These are phyloP conservation scores for Pyrenopolyporus hunteri DNA, from an alignment of 495 filamentous ascomycete species.

Conservation along the genomic window DNA sequence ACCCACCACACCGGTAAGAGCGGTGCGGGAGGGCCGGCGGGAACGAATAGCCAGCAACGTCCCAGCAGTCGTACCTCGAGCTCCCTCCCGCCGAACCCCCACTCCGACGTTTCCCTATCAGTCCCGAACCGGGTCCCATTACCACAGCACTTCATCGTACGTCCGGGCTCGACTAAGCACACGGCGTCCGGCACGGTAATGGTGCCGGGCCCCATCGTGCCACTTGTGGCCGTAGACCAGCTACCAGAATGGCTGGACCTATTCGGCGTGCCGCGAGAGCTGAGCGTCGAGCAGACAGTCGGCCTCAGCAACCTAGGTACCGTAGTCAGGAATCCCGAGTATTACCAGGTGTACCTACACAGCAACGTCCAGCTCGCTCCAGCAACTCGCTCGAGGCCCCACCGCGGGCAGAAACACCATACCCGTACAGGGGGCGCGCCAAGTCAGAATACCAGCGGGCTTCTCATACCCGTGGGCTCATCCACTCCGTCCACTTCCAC, in stretches of 20 bases:
- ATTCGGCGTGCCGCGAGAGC: slow-evolving; percentile 46
- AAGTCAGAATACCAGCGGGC: background rate
- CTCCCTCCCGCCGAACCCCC: background rate
- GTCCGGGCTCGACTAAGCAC: slow-evolving; percentile 31
- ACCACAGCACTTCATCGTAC: slow-evolving; percentile 48
- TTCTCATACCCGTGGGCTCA: background rate
- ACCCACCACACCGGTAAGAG: background rate
- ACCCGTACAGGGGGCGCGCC: background rate
- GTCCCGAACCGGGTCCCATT: slow-evolving; percentile 12
- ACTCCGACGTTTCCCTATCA: background rate
- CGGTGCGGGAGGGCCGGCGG: background rate
- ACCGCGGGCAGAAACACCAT: background rate
- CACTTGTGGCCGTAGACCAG: slow-evolving; percentile 53
- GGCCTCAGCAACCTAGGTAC: slow-evolving; percentile 49
- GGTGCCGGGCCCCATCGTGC: slow-evolving; percentile 46
- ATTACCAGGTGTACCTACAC: slow-evolving; percentile 43
- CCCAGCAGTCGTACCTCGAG: background rate
- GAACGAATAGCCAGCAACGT: background rate
- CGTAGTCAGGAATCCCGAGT: slow-evolving; percentile 31
- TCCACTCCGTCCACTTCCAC: background rate
- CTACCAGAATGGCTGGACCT: slow-evolving; percentile 51
- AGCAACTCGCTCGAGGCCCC: background rate
- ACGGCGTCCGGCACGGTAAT: slow-evolving; percentile 24
- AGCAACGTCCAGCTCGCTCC: background rate
- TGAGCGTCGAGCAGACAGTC: slow-evolving; percentile 45